Conservation (phyloP, 1,139 yeast genomes). For the Kodamaea plutei region DNA sequence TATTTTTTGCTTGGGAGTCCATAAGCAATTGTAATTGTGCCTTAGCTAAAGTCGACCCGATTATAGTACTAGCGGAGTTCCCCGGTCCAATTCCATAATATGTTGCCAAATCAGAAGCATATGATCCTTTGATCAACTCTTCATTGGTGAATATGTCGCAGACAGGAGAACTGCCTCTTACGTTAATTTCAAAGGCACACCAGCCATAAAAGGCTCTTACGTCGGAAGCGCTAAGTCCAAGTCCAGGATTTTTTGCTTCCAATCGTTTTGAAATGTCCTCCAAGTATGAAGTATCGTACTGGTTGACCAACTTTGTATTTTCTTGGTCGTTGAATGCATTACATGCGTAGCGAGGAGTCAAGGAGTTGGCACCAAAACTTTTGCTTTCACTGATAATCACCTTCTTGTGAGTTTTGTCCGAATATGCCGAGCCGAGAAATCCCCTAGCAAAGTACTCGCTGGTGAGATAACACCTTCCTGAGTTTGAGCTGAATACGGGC, state of each 20-base stretch:
- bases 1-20: constrained; percentile 19
- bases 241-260: constrained; percentile 36
- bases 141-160: constrained; percentile 48
- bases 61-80: constrained; percentile 34
- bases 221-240: constrained; percentile 36
- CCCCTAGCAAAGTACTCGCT: constrained; percentile 18
- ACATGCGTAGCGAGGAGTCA: constrained; percentile 25
- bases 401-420: constrained; percentile 4
- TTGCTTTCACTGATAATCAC: constrained; percentile 24
- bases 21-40: constrained; percentile 45
- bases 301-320: constrained; percentile 15
- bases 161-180: constrained; percentile 43
- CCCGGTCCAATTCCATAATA: constrained; percentile 50
- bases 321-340: constrained; percentile 18
- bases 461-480: constrained; percentile 15
- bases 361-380: constrained; percentile 21
- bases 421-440: constrained; percentile 25
- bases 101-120: constrained; percentile 29
- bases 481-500: constrained; percentile 17
- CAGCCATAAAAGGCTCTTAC: constrained; percentile 35
- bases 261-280: constrained; percentile 34
- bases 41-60: constrained; percentile 47
- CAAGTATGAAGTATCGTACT: constrained; percentile 22
- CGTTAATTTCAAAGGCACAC: constrained; percentile 54
- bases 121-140: constrained; percentile 43